Conservation (phyloP, 768 basidiomycete genomes). For the Lactarius vividus region DNA sequence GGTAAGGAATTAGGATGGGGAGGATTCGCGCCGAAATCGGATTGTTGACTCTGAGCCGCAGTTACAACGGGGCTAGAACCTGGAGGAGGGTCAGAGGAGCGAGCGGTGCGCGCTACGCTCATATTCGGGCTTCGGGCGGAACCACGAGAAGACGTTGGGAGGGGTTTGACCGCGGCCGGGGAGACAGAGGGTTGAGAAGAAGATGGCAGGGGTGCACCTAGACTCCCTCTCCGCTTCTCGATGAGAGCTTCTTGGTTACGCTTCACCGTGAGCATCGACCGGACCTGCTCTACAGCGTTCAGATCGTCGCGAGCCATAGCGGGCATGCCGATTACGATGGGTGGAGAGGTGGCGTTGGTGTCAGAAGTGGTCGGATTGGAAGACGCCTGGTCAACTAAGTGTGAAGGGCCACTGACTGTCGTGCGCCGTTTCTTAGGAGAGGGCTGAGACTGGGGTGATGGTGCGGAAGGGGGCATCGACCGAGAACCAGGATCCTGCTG, state of each 20-base stretch:
- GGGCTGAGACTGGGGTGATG: slow-evolving; percentile 22
- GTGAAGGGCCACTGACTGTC: slow-evolving; percentile 61
- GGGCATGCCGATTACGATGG: slow-evolving; percentile 58
- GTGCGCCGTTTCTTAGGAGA: slow-evolving; percentile 63
- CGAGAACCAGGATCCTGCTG: slow-evolving; percentile 22
- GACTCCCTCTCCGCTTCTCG: slow-evolving; percentile 66
- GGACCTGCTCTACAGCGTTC: slow-evolving; percentile 55
- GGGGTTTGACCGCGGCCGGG: slow-evolving; percentile 32
- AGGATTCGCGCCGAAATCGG: slow-evolving; percentile 21
- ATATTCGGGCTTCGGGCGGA: slow-evolving; percentile 29
- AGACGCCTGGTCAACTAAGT: slow-evolving; percentile 52
- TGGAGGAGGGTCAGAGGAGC: slow-evolving; percentile 28
- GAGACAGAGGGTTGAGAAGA: slow-evolving; percentile 24
- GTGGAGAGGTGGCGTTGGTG: slow-evolving; percentile 58
- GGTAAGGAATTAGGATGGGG: slow-evolving; percentile 48
- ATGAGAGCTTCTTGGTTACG: slow-evolving; percentile 70
- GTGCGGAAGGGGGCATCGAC: slow-evolving; percentile 22
- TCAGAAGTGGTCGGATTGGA: slow-evolving; percentile 35
- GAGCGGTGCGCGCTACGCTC: slow-evolving; percentile 30
- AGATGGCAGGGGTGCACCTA: slow-evolving; percentile 37
- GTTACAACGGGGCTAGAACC: slow-evolving; percentile 27
- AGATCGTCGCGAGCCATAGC: slow-evolving; percentile 59
- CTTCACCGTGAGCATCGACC: slow-evolving; percentile 60
- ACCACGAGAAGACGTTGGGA: slow-evolving; percentile 35
- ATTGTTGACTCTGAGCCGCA: slow-evolving; percentile 33